Conservation (phyloP, 106 monocot genomes). For the Xerophyta viscosa region DNA sequence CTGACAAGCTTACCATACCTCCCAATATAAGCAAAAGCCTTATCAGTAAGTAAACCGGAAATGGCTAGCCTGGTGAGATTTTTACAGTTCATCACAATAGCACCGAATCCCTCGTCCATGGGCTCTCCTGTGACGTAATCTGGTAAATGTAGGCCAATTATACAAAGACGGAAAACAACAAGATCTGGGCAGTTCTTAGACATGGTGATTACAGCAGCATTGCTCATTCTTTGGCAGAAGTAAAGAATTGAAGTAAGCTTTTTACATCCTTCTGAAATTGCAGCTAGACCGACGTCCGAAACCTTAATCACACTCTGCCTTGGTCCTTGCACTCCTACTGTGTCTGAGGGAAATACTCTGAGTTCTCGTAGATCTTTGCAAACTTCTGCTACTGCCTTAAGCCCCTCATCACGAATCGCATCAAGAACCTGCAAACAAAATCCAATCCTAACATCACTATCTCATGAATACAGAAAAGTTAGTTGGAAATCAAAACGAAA, state of each 20-base stretch:
- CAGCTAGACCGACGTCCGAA: constrained; percentile 52
- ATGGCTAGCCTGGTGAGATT: constrained; percentile 75
- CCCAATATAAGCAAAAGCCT: constrained; percentile 69
- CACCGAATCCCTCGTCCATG: constrained; percentile 88
- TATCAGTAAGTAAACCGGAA: constrained; percentile 78
- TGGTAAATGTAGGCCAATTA: constrained; percentile 64
- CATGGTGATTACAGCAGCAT: constrained; percentile 65
- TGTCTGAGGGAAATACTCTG: constrained; percentile 47
- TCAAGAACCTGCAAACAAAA: constrained; percentile 36
- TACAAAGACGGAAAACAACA: constrained; percentile 72
- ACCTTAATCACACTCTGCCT: constrained; percentile 57
- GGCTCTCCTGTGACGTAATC: constrained; percentile 58
- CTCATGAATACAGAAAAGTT: not conserved
- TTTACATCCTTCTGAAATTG: constrained; percentile 73
- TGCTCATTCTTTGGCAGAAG: constrained; percentile 87
- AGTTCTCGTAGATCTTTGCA: constrained; percentile 59
- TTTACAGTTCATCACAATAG: constrained; percentile 82
- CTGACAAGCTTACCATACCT: constrained; percentile 65
- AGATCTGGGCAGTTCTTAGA: constrained; percentile 73
- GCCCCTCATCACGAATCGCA: constrained; percentile 52
- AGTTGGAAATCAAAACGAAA: not conserved
- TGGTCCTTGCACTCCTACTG: constrained; percentile 37
- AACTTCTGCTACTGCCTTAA: constrained; percentile 50
- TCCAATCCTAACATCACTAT: not conserved
- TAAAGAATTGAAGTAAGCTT: constrained; percentile 77